Percentiles rank a stretch among this genome's conserved stretches.
These are phyloP conservation scores for Eucalyptus erythrocorys DNA, from an alignment of 345 rosid genomes.

Conservation along the genomic window DNA sequence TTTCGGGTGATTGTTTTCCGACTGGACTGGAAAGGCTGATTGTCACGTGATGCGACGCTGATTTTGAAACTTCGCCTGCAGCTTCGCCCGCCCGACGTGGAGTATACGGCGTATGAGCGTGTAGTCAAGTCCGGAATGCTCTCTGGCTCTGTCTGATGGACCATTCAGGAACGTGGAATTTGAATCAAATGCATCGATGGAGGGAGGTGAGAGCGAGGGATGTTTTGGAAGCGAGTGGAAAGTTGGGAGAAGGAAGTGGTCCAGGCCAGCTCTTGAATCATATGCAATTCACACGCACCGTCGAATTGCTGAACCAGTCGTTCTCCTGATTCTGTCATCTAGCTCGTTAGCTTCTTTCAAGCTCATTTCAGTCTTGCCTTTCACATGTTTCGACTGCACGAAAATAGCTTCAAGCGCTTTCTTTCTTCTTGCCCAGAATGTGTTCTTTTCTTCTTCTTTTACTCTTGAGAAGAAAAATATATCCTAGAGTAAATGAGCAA, in stretches of 20 bases:
- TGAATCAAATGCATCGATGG: neutral
- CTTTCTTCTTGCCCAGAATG: neutral
- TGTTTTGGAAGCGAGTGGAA: neutral
- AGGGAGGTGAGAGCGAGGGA: neutral
- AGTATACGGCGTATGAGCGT: neutral
- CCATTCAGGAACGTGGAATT: neutral
- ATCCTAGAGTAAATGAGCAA: neutral
- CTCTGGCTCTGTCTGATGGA: neutral
- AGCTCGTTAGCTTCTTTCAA: neutral
- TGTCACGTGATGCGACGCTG: neutral
- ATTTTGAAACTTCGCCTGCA: neutral
- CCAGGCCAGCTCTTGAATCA: neutral
- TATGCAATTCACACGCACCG: neutral
- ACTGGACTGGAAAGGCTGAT: neutral
- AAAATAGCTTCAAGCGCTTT: neutral
- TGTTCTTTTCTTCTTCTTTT: neutral
- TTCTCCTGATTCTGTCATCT: neutral
- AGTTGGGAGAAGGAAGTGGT: neutral
- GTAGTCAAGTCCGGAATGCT: neutral
- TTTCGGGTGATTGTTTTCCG: neutral
- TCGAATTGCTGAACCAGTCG: neutral
- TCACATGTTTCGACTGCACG: neutral
- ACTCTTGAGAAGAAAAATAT: neutral
- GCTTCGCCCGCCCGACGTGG: fast-evolving
- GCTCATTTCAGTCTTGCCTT: neutral